Evolutionary conservation across 2,329 filamentous ascomycete species (phyloP).

Genomic region (Aspergillus uvarum): DNA sequence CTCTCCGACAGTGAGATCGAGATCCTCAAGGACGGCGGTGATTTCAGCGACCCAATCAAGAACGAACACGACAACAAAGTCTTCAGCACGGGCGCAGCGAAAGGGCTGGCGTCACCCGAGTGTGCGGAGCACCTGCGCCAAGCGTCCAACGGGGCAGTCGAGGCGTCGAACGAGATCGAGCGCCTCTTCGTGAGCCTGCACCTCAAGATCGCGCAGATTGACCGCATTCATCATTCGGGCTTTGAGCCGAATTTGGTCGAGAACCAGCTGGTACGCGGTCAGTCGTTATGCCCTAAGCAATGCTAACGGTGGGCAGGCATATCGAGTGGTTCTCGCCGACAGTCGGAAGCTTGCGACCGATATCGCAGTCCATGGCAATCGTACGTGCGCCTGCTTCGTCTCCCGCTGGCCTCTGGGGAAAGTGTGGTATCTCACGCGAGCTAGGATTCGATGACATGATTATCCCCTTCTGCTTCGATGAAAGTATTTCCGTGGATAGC

Average conservation of each 20-base stretch:
- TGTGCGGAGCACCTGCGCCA: background rate
- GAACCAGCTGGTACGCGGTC: background rate
- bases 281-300: background rate
- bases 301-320: background rate
- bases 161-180: background rate
- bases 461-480: background rate
- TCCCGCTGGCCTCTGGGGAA: no score
- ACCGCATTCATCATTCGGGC: background rate
- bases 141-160: background rate
- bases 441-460: slow-evolving; percentile 1
- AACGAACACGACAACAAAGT: background rate
- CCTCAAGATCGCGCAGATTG: slow-evolving; percentile 2
- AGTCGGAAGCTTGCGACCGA: background rate
- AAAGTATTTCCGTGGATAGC: background rate
- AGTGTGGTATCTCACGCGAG: background rate
- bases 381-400: background rate
- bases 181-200: background rate
- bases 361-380: background rate
- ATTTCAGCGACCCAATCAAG: background rate
- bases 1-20: background rate
- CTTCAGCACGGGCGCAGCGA: background rate
- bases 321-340: background rate
- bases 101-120: background rate
- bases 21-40: background rate
- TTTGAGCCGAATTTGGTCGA: background rate